Evolutionary conservation across 1,139 yeast species (phyloP).

Genomic region (Ashbya aceris): DNA sequence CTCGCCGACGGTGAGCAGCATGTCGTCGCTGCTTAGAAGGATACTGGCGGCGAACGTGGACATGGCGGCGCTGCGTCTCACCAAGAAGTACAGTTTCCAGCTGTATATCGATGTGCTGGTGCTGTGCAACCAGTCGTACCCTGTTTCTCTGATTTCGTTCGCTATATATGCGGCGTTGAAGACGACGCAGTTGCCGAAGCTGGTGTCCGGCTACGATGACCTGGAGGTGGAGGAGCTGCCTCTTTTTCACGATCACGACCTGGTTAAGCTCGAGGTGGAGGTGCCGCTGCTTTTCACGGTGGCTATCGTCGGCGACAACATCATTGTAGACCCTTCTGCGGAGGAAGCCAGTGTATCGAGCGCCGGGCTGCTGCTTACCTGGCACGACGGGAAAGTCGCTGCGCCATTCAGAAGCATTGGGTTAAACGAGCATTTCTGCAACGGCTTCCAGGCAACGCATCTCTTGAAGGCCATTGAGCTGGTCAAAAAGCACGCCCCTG

Average conservation of each 20-base stretch:
- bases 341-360: constrained; percentile 85
- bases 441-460: constrained; percentile 22
- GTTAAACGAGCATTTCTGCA: constrained; percentile 30
- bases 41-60: constrained; percentile 27
- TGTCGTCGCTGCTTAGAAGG: constrained; percentile 42
- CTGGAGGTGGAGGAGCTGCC: constrained; percentile 69
- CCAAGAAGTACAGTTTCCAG: constrained; percentile 67
- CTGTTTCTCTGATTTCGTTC: constrained; percentile 68
- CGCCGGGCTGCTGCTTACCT: constrained; percentile 66
- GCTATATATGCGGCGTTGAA: constrained; percentile 73
- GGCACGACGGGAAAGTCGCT: constrained; percentile 53
- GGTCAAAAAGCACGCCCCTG: constrained; percentile 23
- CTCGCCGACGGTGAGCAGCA: constrained; percentile 49
- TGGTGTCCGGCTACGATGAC: constrained; percentile 54
- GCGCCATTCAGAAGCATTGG: constrained; percentile 55
- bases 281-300: constrained; percentile 73
- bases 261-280: constrained; percentile 52
- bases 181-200: constrained; percentile 66
- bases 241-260: constrained; percentile 70
- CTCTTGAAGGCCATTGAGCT: constrained; percentile 20
- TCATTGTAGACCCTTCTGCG: constrained; percentile 70
- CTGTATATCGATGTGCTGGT: constrained; percentile 72
- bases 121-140: constrained; percentile 59
- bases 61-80: constrained; percentile 46
- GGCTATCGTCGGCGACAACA: constrained; percentile 60